Conservation (phyloP, 2,329 filamentous ascomycete species). For the Pyrenophora tritici-repentis region DNA sequence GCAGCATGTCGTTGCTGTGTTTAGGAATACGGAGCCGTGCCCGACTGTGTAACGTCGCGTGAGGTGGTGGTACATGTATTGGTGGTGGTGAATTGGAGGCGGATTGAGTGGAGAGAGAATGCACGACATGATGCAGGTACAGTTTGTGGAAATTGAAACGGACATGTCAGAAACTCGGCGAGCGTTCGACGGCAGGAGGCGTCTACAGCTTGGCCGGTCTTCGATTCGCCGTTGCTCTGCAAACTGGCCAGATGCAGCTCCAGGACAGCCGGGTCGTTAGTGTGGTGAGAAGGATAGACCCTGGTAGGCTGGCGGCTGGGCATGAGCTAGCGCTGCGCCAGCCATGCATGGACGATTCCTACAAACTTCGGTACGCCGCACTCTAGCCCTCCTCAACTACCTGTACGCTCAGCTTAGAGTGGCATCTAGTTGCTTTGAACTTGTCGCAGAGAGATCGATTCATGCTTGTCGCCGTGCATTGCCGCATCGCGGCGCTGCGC, state of each 20-base stretch:
- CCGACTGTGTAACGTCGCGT: conserved; percentile 20
- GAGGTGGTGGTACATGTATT: neutral
- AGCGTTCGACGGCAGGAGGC: neutral
- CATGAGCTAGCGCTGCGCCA: conserved; percentile 6
- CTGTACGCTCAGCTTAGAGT: neutral
- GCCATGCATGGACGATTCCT: conserved; percentile 6
- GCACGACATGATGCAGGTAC: conserved; percentile 2
- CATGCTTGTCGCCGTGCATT: neutral
- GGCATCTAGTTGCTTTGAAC: neutral
- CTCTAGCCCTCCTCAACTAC: conserved; percentile 12
- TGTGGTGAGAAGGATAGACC: neutral
- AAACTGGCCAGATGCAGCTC: neutral
- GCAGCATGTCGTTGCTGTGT: conserved; percentile 9
- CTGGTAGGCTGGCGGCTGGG: neutral
- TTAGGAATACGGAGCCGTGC: conserved; percentile 12
- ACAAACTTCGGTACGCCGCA: conserved; percentile 10
- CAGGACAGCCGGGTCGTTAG: neutral
- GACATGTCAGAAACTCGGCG: neutral
- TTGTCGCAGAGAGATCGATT: neutral
- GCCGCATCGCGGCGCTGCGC: neutral
- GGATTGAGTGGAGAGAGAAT: conserved; percentile 2
- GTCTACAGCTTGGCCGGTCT: neutral
- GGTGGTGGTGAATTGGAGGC: conserved; percentile 6
- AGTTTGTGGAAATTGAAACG: conserved; percentile 9
- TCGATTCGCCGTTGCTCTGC: neutral